Evolutionary conservation across 345 rosid genomes (phyloP).

Genomic region (Dimocarpus longan): DNA sequence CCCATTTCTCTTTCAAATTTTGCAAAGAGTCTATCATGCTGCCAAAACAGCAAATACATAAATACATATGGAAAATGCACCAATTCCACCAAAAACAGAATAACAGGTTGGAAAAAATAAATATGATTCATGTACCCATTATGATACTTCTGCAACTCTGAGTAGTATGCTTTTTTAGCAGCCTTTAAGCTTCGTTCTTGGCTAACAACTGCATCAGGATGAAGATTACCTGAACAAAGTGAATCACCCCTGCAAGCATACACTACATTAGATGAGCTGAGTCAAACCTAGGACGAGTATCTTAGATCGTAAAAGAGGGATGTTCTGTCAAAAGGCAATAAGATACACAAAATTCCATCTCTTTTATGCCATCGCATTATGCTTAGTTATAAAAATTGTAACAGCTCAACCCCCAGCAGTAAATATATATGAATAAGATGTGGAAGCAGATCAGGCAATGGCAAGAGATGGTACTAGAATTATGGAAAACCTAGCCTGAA

Average conservation of each 20-base stretch:
- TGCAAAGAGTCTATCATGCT: constrained; percentile 75
- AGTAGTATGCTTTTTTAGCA: constrained; percentile 55
- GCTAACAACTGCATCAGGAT: constrained; percentile 74
- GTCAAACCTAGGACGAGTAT: constrained; percentile 22
- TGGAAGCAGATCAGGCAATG: constrained; percentile 4
- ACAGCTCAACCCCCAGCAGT: not conserved
- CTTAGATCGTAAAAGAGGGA: constrained; percentile 8
- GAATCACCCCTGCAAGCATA: constrained; percentile 74
- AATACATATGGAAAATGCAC: constrained; percentile 17
- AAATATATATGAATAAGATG: not conserved
- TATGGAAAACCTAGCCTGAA: not conserved
- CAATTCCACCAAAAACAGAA: constrained; percentile 1
- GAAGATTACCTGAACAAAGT: constrained; percentile 73
- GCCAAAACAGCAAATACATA: constrained; percentile 42
- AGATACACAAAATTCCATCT: not conserved
- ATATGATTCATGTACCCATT: constrained; percentile 60
- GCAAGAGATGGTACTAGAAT: not conserved
- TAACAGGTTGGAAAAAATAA: not conserved
- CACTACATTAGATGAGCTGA: constrained; percentile 35
- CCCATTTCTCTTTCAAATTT: constrained; percentile 77
- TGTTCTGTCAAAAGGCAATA: not conserved
- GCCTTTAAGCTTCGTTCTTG: constrained; percentile 55
- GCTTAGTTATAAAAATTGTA: not conserved
- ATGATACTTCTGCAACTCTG: constrained; percentile 73
- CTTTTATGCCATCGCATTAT: not conserved